Percentiles rank a stretch among this genome's conserved stretches.
phyloP scores from a whole-genome alignment of 2,329 filamentous ascomycete species.

The Geosmithia morbida region DNA sequence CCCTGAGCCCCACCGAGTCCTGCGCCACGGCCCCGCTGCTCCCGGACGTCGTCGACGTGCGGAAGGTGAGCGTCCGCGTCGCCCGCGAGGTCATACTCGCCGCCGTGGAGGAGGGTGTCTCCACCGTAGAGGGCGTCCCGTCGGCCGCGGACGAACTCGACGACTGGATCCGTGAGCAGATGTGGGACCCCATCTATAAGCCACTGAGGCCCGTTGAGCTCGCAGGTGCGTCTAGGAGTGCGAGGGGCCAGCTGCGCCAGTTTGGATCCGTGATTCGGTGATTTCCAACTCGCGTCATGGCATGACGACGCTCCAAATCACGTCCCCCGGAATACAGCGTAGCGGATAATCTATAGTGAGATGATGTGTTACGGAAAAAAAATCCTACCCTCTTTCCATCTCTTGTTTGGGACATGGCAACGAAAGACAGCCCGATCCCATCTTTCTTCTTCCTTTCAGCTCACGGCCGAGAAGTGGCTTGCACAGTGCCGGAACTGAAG shows the following conservation, averaged over 20 bases:
- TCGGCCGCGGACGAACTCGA: slow-evolving; percentile 37
- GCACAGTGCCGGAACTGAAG: too few species aligned
- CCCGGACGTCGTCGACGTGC: slow-evolving; percentile 61
- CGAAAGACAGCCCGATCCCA: too few species aligned
- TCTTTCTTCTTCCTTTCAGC: too few species aligned
- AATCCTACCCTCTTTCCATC: too few species aligned
- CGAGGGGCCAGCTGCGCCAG: slow-evolving; percentile 23
- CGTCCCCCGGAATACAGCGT: too few species aligned
- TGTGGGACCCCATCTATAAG: slow-evolving; percentile 63
- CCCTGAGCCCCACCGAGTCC: slow-evolving; percentile 46
- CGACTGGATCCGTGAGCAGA: slow-evolving; percentile 62
- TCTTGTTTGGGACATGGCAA: too few species aligned
- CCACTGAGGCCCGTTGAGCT: slow-evolving; percentile 42
- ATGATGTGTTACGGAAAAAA: too few species aligned
- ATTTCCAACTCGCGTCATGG: too few species aligned
- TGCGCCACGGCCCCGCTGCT: slow-evolving; percentile 53
- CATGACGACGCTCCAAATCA: too few species aligned
- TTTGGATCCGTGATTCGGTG: slow-evolving; percentile 12
- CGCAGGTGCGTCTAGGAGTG: slow-evolving; percentile 36
- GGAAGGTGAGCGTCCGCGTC: slow-evolving; percentile 64
- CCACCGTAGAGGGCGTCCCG: slow-evolving; percentile 52
- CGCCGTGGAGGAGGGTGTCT: slow-evolving; percentile 55
- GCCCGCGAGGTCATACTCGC: slow-evolving; percentile 61
- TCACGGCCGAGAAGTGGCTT: too few species aligned
- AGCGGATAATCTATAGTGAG: too few species aligned